phyloP scores from a whole-genome alignment of 345 rosid genomes.

The Viola odorata region DNA sequence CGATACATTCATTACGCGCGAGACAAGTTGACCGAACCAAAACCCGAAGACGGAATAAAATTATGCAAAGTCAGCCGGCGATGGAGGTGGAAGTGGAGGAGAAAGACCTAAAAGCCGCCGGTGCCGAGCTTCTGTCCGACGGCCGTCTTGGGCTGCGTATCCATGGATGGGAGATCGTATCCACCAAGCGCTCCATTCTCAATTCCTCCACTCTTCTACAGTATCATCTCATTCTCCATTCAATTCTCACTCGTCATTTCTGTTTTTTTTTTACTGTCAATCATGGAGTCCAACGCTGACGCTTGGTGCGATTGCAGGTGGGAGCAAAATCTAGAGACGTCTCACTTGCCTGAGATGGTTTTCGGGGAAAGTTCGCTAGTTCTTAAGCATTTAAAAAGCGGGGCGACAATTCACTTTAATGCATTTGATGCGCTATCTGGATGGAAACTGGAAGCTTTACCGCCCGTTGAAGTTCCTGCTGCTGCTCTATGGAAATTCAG shows the following conservation, averaged over 20 bases:
- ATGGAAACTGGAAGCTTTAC: slow-evolving; percentile 81
- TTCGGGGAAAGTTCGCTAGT: slow-evolving; percentile 74
- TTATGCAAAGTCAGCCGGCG: background rate
- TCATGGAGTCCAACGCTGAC: background rate
- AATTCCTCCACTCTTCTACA: slow-evolving; percentile 47
- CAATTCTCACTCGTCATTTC: slow-evolving; percentile 3
- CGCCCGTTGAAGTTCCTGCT: slow-evolving; percentile 94
- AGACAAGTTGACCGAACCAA: no score
- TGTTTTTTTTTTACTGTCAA: background rate
- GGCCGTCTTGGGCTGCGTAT: slow-evolving; percentile 67
- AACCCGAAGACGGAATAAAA: background rate
- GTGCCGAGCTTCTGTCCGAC: slow-evolving; percentile 58
- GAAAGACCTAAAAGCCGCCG: slow-evolving; percentile 60
- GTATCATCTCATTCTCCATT: slow-evolving; percentile 30
- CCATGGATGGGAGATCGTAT: slow-evolving; percentile 79
- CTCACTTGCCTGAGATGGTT: slow-evolving; percentile 87
- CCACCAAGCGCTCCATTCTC: slow-evolving; percentile 68
- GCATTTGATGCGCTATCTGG: slow-evolving; percentile 84
- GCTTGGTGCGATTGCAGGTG: slow-evolving; percentile 39
- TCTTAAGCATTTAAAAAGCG: slow-evolving; percentile 51
- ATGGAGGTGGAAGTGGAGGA: slow-evolving; percentile 69
- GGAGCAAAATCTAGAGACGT: slow-evolving; percentile 74
- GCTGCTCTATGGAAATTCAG: slow-evolving; percentile 91
- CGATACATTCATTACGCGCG: no score
- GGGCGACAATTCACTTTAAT: slow-evolving; percentile 62